Conservation (phyloP, 306 rosid genomes). For the Trifolium subterraneum region DNA sequence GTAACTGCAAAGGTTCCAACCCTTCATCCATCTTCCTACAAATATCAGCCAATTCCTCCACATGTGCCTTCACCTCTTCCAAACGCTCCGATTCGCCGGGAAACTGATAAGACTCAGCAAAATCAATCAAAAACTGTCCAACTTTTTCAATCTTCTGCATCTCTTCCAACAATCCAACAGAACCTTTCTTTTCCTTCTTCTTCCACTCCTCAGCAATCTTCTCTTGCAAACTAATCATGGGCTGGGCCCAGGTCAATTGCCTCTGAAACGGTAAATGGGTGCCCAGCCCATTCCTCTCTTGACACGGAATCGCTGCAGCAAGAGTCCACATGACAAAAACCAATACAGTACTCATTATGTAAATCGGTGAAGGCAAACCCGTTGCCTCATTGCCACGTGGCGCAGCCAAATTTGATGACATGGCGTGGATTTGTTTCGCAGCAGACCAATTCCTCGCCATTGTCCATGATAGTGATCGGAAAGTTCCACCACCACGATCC, state of each 20-base stretch:
- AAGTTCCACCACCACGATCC: slow-evolving; percentile 48
- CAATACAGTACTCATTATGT: slow-evolving; percentile 64
- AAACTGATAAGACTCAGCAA: slow-evolving; percentile 68
- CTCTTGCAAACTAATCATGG: slow-evolving; percentile 76
- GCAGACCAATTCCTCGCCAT: slow-evolving; percentile 92
- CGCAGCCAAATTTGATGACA: slow-evolving; percentile 61
- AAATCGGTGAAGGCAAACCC: slow-evolving; percentile 66
- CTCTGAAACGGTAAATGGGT: slow-evolving; percentile 59
- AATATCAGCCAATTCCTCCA: slow-evolving; percentile 68
- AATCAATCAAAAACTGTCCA: slow-evolving; percentile 61
- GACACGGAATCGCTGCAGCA: slow-evolving; percentile 86
- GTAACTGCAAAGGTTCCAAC: slow-evolving; percentile 83
- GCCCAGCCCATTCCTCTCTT: slow-evolving; percentile 74
- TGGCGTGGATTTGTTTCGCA: slow-evolving; percentile 81
- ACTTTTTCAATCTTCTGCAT: slow-evolving; percentile 84
- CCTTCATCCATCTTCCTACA: slow-evolving; percentile 88
- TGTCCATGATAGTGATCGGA: slow-evolving; percentile 61
- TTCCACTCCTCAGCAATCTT: slow-evolving; percentile 93
- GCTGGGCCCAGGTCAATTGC: slow-evolving; percentile 77
- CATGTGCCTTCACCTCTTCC: slow-evolving; percentile 65
- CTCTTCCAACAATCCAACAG: slow-evolving; percentile 75
- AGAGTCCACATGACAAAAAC: slow-evolving; percentile 85
- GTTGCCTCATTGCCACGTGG: slow-evolving; percentile 76
- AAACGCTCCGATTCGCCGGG: slow-evolving; percentile 62
- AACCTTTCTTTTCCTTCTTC: slow-evolving; percentile 89